phyloP scores from a whole-genome alignment of 2,329 filamentous ascomycete genomes.

The Westerdykella ornata region DNA sequence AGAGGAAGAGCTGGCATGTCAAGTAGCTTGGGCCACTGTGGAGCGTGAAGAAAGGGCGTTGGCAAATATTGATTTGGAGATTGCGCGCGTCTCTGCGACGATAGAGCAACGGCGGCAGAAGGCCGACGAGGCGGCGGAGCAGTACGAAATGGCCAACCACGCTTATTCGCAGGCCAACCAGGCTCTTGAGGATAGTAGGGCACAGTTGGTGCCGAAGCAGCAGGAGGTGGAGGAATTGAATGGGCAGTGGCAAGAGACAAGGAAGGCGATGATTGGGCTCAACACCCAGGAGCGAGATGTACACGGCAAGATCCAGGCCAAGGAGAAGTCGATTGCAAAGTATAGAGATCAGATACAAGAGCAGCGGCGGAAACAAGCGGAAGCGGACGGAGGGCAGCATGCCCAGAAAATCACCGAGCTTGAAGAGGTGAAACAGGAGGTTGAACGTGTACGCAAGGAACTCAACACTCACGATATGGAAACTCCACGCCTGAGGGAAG shows the following conservation, averaged over 20 bases:
- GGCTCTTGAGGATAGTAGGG: constrained; percentile 26
- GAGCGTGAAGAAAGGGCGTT: constrained; percentile 59
- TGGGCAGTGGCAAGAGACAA: constrained; percentile 49
- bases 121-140: constrained; percentile 41
- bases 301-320: constrained; percentile 50
- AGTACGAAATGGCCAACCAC: constrained; percentile 40
- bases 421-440: constrained; percentile 47
- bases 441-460: constrained; percentile 39
- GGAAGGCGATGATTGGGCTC: constrained; percentile 36
- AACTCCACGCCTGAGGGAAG: constrained; percentile 31
- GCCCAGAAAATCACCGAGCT: constrained; percentile 55
- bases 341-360: constrained; percentile 44
- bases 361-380: constrained; percentile 54
- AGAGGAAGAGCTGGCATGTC: constrained; percentile 53
- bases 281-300: constrained; percentile 60
- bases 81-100: too few species aligned
- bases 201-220: constrained; percentile 39
- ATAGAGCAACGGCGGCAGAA: constrained; percentile 44
- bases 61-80: neutral
- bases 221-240: constrained; percentile 47
- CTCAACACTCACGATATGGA: constrained; percentile 40
- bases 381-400: constrained; percentile 62
- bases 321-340: constrained; percentile 41
- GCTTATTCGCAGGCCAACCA: constrained; percentile 29
- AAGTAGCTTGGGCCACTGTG: constrained; percentile 85